Evolutionary conservation across 352 stramenopile genomes (phyloP).

Genomic region (Phytophthora macrochlamydospora): DNA sequence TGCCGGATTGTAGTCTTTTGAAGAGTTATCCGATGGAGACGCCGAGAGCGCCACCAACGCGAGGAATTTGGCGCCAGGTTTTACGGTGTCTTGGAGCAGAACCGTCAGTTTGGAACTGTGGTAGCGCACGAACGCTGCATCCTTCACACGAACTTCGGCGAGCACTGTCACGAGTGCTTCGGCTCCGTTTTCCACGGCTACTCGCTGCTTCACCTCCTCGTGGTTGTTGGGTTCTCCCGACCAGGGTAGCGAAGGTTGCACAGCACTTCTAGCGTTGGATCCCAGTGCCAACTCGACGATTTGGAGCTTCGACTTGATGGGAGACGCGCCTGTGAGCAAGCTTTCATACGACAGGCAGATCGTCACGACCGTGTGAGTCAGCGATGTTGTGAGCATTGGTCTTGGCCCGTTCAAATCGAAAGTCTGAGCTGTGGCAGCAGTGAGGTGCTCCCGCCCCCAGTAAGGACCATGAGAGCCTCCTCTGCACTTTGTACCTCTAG

Average conservation of each 20-base stretch:
- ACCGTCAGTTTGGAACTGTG: constrained; percentile 84
- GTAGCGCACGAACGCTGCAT: constrained; percentile 70
- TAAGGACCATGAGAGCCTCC: constrained; percentile 66
- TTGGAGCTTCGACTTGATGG: constrained; percentile 71
- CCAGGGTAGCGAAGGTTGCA: constrained; percentile 22
- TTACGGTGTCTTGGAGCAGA: constrained; percentile 78
- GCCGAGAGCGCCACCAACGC: constrained; percentile 43
- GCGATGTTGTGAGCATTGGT: constrained; percentile 15
- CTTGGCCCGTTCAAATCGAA: constrained; percentile 23
- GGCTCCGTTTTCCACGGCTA: constrained; percentile 64
- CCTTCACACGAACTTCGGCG: constrained; percentile 54
- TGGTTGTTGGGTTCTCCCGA: constrained; percentile 35
- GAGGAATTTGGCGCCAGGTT: constrained; percentile 62
- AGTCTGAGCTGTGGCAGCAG: constrained; percentile 18
- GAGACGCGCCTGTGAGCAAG: constrained; percentile 36
- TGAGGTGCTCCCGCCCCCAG: constrained; percentile 57
- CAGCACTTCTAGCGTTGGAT: constrained; percentile 1
- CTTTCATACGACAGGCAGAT: constrained; percentile 65
- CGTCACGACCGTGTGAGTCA: constrained; percentile 74
- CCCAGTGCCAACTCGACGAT: constrained; percentile 67
- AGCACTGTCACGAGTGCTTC: constrained; percentile 61
- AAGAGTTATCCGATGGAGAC: constrained; percentile 8
- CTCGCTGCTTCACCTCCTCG: constrained; percentile 48
- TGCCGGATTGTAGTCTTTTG: constrained; percentile 13
- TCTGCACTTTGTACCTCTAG: constrained; percentile 70